Conservation (phyloP, 1,139 yeast species). For the Yamadazyma epiphylla region DNA sequence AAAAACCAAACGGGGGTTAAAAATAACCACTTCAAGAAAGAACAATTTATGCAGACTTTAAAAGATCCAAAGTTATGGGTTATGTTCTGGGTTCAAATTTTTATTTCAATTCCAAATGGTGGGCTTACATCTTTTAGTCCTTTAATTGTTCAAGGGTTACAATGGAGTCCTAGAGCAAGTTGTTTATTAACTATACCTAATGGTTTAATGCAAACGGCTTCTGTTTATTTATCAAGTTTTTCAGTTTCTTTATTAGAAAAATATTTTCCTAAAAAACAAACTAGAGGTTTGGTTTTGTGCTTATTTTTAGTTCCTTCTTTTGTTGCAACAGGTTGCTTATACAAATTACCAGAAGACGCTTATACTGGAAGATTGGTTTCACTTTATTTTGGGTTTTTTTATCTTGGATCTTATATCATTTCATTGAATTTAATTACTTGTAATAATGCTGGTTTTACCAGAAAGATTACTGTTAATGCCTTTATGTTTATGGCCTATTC, state of each 20-base stretch:
- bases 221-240: constrained; percentile 9
- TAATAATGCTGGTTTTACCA: constrained; percentile 25
- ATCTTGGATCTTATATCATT: constrained; percentile 19
- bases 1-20: constrained; percentile 28
- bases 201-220: constrained; percentile 11
- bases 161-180: constrained; percentile 16
- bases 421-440: constrained; percentile 23
- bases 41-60: constrained; percentile 9
- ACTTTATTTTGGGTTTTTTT: constrained; percentile 20
- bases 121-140: constrained; percentile 24
- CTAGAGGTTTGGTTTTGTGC: constrained; percentile 9
- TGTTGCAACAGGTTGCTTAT: constrained; percentile 34
- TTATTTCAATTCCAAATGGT: constrained; percentile 23
- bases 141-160: constrained; percentile 20
- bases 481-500: constrained; percentile 23
- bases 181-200: constrained; percentile 20
- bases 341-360: constrained; percentile 16
- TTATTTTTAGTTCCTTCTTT: constrained; percentile 9
- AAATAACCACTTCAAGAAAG: constrained; percentile 18
- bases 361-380: constrained; percentile 25
- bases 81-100: constrained; percentile 15
- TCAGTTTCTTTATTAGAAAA: constrained; percentile 7
- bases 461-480: constrained; percentile 20
- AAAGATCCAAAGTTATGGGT: constrained; percentile 10
- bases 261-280: constrained; percentile 9